These are phyloP conservation scores for Cerioporus squamosus DNA, from an alignment of 1,284 basidiomycete genomes.

Conservation along the genomic window DNA sequence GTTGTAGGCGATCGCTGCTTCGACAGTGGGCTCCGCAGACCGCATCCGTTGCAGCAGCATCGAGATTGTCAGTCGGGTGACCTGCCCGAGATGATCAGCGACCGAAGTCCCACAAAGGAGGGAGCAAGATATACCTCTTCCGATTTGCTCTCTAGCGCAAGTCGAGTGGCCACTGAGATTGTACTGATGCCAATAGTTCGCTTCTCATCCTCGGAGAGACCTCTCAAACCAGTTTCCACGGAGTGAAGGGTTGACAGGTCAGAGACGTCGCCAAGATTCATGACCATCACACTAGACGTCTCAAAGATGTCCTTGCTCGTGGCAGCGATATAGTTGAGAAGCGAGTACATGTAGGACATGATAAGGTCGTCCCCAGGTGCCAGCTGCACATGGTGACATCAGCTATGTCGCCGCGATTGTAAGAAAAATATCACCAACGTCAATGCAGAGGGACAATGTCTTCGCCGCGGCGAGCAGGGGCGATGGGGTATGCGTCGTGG, in stretches of 20 bases:
- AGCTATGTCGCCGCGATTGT: neutral
- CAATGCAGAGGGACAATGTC: conserved; percentile 89
- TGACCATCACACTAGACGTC: conserved; percentile 46
- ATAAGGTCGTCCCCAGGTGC: conserved; percentile 89
- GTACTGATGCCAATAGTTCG: conserved; percentile 87
- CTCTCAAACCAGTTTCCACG: conserved; percentile 62
- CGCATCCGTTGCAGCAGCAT: conserved; percentile 92
- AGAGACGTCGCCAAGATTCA: conserved; percentile 34
- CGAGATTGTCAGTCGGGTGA: conserved; percentile 85
- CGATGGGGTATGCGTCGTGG: conserved; percentile 74
- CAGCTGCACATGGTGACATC: conserved; percentile 49
- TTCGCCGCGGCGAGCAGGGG: conserved; percentile 86
- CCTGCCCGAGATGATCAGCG: conserved; percentile 45
- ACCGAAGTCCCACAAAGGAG: neutral
- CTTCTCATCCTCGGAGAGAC: conserved; percentile 84
- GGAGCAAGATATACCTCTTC: conserved; percentile 66
- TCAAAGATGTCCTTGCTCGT: conserved; percentile 79
- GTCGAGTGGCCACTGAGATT: conserved; percentile 84
- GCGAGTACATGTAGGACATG: conserved; percentile 95
- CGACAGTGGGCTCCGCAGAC: conserved; percentile 83
- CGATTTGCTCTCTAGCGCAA: conserved; percentile 82
- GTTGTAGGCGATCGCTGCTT: conserved; percentile 91
- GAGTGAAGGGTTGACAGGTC: conserved; percentile 56
- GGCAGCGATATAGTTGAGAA: conserved; percentile 88
- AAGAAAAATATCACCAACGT: conserved; percentile 48